Evolutionary conservation across 495 filamentous ascomycete species (phyloP).

Genomic region (Penicillium flavigenum): DNA sequence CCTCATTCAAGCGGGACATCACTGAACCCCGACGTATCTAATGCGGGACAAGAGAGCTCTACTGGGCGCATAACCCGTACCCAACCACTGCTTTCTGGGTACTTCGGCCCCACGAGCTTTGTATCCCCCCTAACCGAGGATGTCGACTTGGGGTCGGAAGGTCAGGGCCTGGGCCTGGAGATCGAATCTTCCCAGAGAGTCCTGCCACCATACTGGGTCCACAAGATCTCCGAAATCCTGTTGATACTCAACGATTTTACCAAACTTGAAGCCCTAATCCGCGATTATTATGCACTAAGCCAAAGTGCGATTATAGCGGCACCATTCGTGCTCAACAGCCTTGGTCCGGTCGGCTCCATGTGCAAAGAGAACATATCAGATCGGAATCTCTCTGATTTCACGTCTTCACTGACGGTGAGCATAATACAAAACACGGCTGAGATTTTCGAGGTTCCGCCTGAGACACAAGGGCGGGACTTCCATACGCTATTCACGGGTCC

Average conservation of each 20-base stretch:
- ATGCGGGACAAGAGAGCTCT: not conserved
- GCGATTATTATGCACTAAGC: slow-evolving; percentile 29
- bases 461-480: slow-evolving; percentile 22
- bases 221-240: slow-evolving; percentile 25
- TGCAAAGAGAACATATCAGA: slow-evolving; percentile 11
- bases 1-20: slow-evolving; percentile 10
- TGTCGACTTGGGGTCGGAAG: slow-evolving; percentile 18
- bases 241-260: slow-evolving; percentile 22
- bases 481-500: slow-evolving; percentile 27
- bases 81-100: slow-evolving; percentile 27
- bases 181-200: slow-evolving; percentile 8
- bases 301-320: slow-evolving; percentile 27
- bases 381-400: slow-evolving; percentile 11
- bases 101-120: slow-evolving; percentile 37
- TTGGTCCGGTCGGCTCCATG: slow-evolving; percentile 17
- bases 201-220: slow-evolving; percentile 30
- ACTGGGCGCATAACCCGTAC: slow-evolving; percentile 1
- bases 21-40: slow-evolving; percentile 6
- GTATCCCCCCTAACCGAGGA: slow-evolving; percentile 26
- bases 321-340: slow-evolving; percentile 26
- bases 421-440: slow-evolving; percentile 32
- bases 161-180: slow-evolving; percentile 13
- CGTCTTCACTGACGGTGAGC: slow-evolving; percentile 10
- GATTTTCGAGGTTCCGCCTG: slow-evolving; percentile 19
- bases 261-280: slow-evolving; percentile 22